A percentile compares a stretch with the other conserved stretches of the same genome.
Conservation (phyloP, 2,329 filamentous ascomycete genomes). For the Aspergillus sp. region DNA sequence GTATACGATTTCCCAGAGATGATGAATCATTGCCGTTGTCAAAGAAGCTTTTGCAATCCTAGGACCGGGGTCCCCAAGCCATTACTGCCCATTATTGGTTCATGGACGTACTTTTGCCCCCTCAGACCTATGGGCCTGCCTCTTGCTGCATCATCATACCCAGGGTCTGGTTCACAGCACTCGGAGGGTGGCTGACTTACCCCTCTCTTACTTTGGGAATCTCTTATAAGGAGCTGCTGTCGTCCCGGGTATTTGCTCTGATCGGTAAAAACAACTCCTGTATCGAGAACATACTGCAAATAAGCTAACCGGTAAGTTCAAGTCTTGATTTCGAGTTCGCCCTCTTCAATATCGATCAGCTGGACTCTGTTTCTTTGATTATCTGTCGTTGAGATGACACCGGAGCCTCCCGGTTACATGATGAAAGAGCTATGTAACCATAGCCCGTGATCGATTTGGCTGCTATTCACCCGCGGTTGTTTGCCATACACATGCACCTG, state of each 20-base stretch:
- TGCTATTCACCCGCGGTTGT: not conserved
- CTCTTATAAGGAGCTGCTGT: not conserved
- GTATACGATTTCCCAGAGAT: not conserved
- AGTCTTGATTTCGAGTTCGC: not conserved
- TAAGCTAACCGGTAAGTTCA: not conserved
- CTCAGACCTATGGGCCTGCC: not conserved
- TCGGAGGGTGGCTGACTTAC: constrained; percentile 11
- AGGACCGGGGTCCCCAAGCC: constrained; percentile 1
- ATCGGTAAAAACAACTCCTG: not conserved
- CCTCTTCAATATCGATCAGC: not conserved
- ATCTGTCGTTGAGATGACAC: not conserved
- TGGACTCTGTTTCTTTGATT: not conserved
- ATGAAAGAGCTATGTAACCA: constrained; percentile 2
- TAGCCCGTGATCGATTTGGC: not conserved
- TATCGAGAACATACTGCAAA: not conserved
- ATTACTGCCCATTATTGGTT: constrained; percentile 15
- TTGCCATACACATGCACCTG: not conserved
- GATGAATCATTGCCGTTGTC: constrained; percentile 11
- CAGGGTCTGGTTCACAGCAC: constrained; percentile 13
- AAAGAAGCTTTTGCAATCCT: constrained; percentile 11
- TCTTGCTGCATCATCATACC: constrained; percentile 14
- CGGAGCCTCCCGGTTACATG: not conserved
- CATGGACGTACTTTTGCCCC: constrained; percentile 7
- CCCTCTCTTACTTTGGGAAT: constrained; percentile 15
- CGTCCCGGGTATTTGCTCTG: not conserved